Base-by-base conservation (phyloP, 202 grass and related monocot species). In the Panicum virgatum region DNA sequence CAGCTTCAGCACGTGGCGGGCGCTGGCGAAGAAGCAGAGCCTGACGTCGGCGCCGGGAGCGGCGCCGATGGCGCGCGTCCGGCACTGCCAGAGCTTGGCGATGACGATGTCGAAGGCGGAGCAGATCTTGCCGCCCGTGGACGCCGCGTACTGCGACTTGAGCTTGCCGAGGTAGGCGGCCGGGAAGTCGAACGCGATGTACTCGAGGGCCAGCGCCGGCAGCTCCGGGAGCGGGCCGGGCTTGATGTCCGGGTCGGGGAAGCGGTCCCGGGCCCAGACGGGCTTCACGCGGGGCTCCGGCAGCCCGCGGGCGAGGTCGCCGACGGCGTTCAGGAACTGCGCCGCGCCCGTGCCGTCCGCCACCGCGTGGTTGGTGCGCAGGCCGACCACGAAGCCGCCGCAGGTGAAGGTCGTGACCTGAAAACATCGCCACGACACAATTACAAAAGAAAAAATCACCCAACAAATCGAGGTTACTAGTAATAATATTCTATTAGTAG, bases 1-100 rank as follows among this genome's bases (percentile, higher is more conserved):
- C 25, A 98, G 81, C 82, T 91, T 89, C 29, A 98, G 82, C 76
- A 95, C 84, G 51, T 93, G 90, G 48, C 95, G 88, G 8, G 72
- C 77, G 82, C 92, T 95, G 20, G 95, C 95, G 32, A 98, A 98
- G 89, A 98, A 98, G 84, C 95, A 94, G 79, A 98, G 78, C 75
- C 86, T 90, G 48, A 93, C 92, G 25, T 90, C 86, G 0, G 30
- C 19, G 34, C 3, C 79, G 11, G 70, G 13, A 4, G 6, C 68
- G 2, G 51, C 18, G 3, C 0, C 57, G 69, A 85, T 51, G 38
- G 96, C 96, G 0, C 86, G 72, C 18, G 92, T 94, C 15, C 92
- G 86, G 87, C 84, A 93, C 57, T 95, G 88, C 96, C 96, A 98
- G 11, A 93, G 84, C 85, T 98, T 98, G 37, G 96, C 86, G 48